Evolutionary conservation across 2,329 filamentous ascomycete species (phyloP).

Genomic region (Rutstroemia sp.): DNA sequence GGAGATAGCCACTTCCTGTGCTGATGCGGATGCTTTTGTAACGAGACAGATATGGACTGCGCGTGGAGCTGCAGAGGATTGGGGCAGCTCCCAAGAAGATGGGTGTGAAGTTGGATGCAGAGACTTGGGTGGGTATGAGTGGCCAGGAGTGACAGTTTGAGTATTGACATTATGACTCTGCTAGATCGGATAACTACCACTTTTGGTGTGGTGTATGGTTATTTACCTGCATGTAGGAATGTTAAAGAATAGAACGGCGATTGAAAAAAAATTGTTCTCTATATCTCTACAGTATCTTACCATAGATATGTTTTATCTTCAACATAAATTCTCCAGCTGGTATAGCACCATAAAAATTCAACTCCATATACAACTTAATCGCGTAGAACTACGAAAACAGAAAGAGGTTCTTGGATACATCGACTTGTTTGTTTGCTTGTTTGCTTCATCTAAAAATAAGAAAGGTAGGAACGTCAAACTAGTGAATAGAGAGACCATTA

Average conservation of each 20-base stretch:
- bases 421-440: too few relatives aligned
- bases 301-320: too few relatives aligned
- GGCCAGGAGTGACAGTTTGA: not conserved
- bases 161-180: not conserved
- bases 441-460: too few relatives aligned
- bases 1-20: not conserved
- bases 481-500: too few relatives aligned
- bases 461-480: too few relatives aligned
- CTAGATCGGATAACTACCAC: not conserved
- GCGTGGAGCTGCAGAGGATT: not conserved
- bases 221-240: not conserved
- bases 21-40: not conserved
- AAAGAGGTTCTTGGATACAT: too few relatives aligned
- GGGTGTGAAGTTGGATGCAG: not conserved
- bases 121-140: not conserved
- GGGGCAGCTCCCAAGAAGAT: not conserved
- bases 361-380: too few relatives aligned
- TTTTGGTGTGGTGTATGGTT: not conserved
- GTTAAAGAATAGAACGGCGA: not conserved
- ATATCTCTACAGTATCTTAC: not conserved
- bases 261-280: not conserved
- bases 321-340: too few relatives aligned
- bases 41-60: slow-evolving; percentile 3
- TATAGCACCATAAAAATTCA: too few relatives aligned
- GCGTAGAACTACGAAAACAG: too few relatives aligned